A percentile compares a stretch with the other conserved stretches of the same genome.
phyloP scores from a whole-genome alignment of 1,284 basidiomycete genomes.

The Marasmius oreades region DNA sequence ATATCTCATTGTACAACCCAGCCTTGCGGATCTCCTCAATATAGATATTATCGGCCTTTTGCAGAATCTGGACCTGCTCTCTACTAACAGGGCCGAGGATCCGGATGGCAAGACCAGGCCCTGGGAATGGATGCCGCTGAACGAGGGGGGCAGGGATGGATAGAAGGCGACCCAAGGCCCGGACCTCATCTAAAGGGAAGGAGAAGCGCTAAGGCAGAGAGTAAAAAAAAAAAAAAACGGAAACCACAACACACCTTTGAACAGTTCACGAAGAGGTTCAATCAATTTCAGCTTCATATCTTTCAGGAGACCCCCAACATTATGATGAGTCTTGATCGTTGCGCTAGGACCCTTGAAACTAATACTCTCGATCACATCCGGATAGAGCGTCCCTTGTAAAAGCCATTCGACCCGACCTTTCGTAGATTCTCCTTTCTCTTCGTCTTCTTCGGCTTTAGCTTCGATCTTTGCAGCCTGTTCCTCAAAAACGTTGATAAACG shows the following conservation, averaged over 20 bases:
- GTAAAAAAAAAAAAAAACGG: conserved; percentile 3
- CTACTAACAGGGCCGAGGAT: conserved; percentile 94
- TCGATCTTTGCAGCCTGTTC: conserved; percentile 91
- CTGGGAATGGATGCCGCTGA: conserved; percentile 98
- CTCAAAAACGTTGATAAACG: conserved; percentile 98
- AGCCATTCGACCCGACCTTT: conserved; percentile 97
- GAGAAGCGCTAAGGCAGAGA: not conserved
- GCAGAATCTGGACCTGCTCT: conserved; percentile 92
- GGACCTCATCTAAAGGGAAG: conserved; percentile 80
- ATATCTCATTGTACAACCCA: conserved; percentile 90
- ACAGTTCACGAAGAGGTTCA: conserved; percentile 95
- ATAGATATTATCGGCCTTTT: conserved; percentile 94
- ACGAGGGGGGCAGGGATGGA: conserved; percentile 92
- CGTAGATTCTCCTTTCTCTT: conserved; percentile 60
- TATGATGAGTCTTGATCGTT: conserved; percentile 99
- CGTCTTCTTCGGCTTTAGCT: conserved; percentile 74
- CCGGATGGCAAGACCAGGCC: conserved; percentile 97
- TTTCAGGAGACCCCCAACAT: conserved; percentile 94
- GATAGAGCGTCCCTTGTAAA: conserved; percentile 97
- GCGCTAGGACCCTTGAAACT: conserved; percentile 99
- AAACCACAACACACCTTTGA: conserved; percentile 73
- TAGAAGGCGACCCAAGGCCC: conserved; percentile 87
- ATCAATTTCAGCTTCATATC: conserved; percentile 99
- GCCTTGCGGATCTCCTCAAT: conserved; percentile 97
- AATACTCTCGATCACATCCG: conserved; percentile 99